Evolutionary conservation across 2,329 filamentous ascomycete species (phyloP).

Genomic region (Pestalotiopsis sp.): DNA sequence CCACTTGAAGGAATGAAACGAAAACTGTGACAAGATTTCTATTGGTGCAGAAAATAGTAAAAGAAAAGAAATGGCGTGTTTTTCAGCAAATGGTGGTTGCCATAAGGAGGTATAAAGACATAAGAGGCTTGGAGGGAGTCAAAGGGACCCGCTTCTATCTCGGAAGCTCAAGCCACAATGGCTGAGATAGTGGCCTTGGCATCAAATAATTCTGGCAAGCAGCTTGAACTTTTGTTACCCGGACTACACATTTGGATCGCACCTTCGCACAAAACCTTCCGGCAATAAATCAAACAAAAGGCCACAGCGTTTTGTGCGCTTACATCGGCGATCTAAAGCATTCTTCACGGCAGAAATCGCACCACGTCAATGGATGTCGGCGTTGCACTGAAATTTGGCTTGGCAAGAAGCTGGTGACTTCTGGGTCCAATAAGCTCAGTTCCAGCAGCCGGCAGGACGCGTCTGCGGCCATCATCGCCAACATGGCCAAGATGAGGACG

Average conservation of each 20-base stretch:
- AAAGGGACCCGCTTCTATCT: not conserved
- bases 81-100: not conserved
- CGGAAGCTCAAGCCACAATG: not conserved
- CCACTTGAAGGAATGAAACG: not conserved
- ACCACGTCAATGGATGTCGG: not conserved
- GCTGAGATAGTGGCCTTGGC: not conserved
- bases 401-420: slow-evolving; percentile 10
- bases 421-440: not conserved
- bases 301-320: not conserved
- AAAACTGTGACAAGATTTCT: not conserved
- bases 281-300: not conserved
- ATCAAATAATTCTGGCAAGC: not conserved
- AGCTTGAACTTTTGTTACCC: not conserved
- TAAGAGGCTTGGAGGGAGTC: not conserved
- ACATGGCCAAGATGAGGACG: slow-evolving; percentile 23
- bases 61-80: not conserved
- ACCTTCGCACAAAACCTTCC: not conserved
- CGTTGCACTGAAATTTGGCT: not conserved
- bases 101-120: not conserved
- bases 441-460: not conserved
- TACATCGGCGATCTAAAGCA: not conserved
- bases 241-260: not conserved
- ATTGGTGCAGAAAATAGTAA: not conserved
- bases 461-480: too few species aligned
- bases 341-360: not conserved